Base-by-base conservation (phyloP, 805 yeast species). In the Myxozyma geophila region DNA sequence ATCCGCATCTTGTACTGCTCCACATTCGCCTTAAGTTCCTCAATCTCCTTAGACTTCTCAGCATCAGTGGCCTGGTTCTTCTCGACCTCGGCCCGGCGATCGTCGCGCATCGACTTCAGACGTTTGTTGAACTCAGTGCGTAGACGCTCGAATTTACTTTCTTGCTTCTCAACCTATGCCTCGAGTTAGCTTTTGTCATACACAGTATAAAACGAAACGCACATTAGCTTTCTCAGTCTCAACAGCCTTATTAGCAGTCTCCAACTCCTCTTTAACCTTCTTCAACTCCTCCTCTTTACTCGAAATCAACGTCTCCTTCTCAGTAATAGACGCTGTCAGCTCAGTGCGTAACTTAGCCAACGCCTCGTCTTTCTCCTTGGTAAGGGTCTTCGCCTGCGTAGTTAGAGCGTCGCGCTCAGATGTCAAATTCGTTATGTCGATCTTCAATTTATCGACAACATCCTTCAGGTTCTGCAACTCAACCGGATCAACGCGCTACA, bases 401-500 rank as follows among this genome's bases (percentile, higher is more conserved):
- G 68, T 70, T 33, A 66, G 60, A 6, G 46, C 54, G 39, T 66
- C 70, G 36, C 71, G 59, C 43, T 68, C 67, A 7, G 40, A 44
- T 3, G 23, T 35, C n/a, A 58, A 46, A n/a, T n/a, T 35, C n/a
- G 52, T 52, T 15, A 57, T 43, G 10, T 43, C 54, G 47, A 21
- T 39, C 35, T 41, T 41, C 52, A 73, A 71, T 36, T 67, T 70
- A 17, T 63, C 72, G 12, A 68, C 59, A 55, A 74, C 71, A 10
- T 67, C 74, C 67, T 77, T 77, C 61, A 80, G 70, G 13, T 70
- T 71, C n/a, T 75, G 74, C 62, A 78, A 74, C 63, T 81, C 83
- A 5, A 72, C 78, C 7, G 85, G 84, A 71, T 82, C 85, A 58
- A 81, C 73, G 17, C 82, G 79, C 57, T 66, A 52, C 7, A 47